phyloP scores from a whole-genome alignment of 192 early-diverging fungal species.

The Entomortierella parvispora region DNA sequence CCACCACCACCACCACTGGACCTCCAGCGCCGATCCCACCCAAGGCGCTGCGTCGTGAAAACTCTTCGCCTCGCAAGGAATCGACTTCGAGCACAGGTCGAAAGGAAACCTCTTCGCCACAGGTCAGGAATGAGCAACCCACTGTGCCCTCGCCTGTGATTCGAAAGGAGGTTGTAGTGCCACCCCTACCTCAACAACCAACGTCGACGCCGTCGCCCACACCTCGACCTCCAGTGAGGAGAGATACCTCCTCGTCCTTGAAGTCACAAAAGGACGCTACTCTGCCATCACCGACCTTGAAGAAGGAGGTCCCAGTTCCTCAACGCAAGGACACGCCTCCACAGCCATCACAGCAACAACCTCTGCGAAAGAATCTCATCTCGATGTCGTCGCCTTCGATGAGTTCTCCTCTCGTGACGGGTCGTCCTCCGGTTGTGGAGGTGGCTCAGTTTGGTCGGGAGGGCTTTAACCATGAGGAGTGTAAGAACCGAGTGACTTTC shows the following conservation, averaged over 20 bases:
- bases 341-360: constrained; percentile 21
- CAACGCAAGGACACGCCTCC: constrained; percentile 22
- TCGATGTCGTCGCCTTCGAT: constrained; percentile 37
- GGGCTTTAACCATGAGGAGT: constrained; percentile 64
- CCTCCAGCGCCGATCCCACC: constrained; percentile 19
- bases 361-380: constrained; percentile 40
- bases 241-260: constrained; percentile 32
- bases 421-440: constrained; percentile 53
- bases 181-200: neutral
- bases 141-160: constrained; percentile 19
- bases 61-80: constrained; percentile 41
- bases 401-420: constrained; percentile 6
- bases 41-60: constrained; percentile 26
- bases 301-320: constrained; percentile 15
- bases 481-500: constrained; percentile 32
- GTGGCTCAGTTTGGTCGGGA: constrained; percentile 61
- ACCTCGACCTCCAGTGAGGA: constrained; percentile 21
- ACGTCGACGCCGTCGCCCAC: constrained; percentile 17
- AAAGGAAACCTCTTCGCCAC: constrained; percentile 17
- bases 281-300: constrained; percentile 19
- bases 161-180: constrained; percentile 13
- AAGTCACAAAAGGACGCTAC: constrained; percentile 43
- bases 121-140: constrained; percentile 33
- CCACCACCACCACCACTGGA: neutral
- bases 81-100: neutral